These are phyloP conservation scores for Friedmanniomyces simplex DNA, from an alignment of 495 filamentous ascomycete genomes.

Conservation along the genomic window DNA sequence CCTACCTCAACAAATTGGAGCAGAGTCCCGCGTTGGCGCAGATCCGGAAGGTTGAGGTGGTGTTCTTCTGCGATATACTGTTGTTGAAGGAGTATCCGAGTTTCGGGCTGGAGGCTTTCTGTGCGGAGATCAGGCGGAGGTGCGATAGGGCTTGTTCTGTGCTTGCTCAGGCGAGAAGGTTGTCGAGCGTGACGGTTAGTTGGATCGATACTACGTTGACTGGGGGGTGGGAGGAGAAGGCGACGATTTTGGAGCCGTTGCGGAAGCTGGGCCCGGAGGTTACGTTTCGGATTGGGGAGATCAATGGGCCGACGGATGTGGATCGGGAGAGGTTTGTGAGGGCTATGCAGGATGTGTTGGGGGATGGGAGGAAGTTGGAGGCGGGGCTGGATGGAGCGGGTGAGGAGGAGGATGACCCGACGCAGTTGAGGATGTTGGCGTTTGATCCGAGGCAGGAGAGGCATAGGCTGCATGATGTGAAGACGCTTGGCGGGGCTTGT, in stretches of 20 bases:
- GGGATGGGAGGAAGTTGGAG: background rate
- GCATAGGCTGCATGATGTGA: background rate
- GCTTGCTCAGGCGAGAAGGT: background rate
- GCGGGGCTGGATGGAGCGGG: background rate
- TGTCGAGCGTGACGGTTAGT: constrained; percentile 13
- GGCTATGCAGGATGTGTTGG: constrained; percentile 13
- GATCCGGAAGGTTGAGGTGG: constrained; percentile 19
- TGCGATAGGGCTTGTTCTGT: constrained; percentile 16
- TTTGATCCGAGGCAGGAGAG: constrained; percentile 13
- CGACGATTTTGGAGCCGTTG: constrained; percentile 11
- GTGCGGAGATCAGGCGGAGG: constrained; percentile 9
- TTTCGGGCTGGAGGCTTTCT: constrained; percentile 15
- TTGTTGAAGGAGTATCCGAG: constrained; percentile 16
- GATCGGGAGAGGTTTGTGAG: constrained; percentile 9
- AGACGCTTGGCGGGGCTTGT: background rate
- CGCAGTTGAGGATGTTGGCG: constrained; percentile 11
- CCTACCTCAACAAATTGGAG: constrained; percentile 11
- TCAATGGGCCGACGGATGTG: constrained; percentile 12
- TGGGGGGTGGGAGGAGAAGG: constrained; percentile 11
- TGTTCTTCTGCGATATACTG: constrained; percentile 23
- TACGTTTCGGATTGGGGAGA: constrained; percentile 14
- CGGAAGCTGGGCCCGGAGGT: constrained; percentile 1
- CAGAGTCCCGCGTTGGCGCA: background rate
- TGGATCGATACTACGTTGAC: constrained; percentile 21
- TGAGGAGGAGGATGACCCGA: background rate